Conservation (phyloP, 768 basidiomycete genomes). For the Mycena pura region DNA sequence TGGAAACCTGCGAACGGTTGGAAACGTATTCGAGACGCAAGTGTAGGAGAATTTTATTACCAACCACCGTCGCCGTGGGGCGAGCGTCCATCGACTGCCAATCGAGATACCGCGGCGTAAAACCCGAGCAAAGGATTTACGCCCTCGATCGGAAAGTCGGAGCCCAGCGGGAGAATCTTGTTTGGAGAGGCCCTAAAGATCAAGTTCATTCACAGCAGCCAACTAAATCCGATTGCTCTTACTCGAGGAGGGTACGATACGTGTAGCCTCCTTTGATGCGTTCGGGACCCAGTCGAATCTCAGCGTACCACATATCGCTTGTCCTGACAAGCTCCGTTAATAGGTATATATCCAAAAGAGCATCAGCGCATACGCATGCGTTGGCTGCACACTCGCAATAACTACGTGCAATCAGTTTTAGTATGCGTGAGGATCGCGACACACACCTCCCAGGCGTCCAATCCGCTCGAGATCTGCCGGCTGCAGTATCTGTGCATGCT, state of each 20-base stretch:
- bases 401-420: slow-evolving; percentile 52
- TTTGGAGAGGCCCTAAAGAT: slow-evolving; percentile 53
- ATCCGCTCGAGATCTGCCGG: slow-evolving; percentile 71
- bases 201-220: not conserved
- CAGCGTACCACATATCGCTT: slow-evolving; percentile 94
- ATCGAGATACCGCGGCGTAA: slow-evolving; percentile 85
- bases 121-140: slow-evolving; percentile 91
- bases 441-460: slow-evolving; percentile 75
- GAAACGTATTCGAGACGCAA: not conserved
- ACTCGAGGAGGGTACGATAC: slow-evolving; percentile 81
- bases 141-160: slow-evolving; percentile 93
- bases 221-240: slow-evolving; percentile 26
- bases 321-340: slow-evolving; percentile 52
- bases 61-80: slow-evolving; percentile 88
- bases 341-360: not conserved
- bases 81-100: slow-evolving; percentile 70
- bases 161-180: slow-evolving; percentile 79
- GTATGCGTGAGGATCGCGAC: not conserved
- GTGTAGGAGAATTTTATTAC: slow-evolving; percentile 47
- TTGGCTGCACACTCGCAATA: slow-evolving; percentile 91
- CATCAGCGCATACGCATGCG: slow-evolving; percentile 71
- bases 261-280: slow-evolving; percentile 91
- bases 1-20: slow-evolving; percentile 65
- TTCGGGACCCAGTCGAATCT: slow-evolving; percentile 81
- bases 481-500: slow-evolving; percentile 92